Evolutionary conservation across 2,329 filamentous ascomycete species (phyloP).

Genomic region (Plenodomus tracheiphilus): DNA sequence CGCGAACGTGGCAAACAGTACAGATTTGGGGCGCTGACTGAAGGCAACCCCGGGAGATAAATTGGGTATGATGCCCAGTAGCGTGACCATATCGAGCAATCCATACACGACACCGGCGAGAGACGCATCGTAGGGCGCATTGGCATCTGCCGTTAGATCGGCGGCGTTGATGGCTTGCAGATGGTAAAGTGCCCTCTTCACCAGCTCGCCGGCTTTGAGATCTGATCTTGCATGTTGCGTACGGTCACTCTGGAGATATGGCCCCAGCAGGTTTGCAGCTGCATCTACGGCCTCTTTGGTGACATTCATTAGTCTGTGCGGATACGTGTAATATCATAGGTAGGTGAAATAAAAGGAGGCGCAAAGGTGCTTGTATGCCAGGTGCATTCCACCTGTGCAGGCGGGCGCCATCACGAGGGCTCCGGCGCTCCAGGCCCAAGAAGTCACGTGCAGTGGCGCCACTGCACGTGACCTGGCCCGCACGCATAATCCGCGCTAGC

Average conservation of each 20-base stretch:
- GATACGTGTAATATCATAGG: no score
- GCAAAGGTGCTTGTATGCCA: no score
- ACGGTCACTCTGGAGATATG: slow-evolving; percentile 27
- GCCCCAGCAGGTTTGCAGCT: slow-evolving; percentile 38
- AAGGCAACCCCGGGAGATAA: slow-evolving; percentile 40
- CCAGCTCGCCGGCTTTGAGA: slow-evolving; percentile 18
- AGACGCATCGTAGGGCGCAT: slow-evolving; percentile 45
- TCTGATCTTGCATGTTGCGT: slow-evolving; percentile 6
- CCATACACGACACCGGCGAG: slow-evolving; percentile 44
- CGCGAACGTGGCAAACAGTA: slow-evolving; percentile 3
- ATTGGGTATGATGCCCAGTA: slow-evolving; percentile 40
- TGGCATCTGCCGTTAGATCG: slow-evolving; percentile 31
- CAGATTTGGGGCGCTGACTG: slow-evolving; percentile 39
- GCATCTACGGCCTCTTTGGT: slow-evolving; percentile 39
- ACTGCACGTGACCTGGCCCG: no score
- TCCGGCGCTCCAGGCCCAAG: no score
- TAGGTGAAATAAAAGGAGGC: no score
- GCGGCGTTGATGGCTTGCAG: slow-evolving; percentile 40
- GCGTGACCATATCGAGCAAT: slow-evolving; percentile 41
- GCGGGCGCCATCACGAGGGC: no score
- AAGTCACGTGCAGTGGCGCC: not conserved
- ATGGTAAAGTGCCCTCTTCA: slow-evolving; percentile 34
- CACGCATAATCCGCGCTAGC: no score
- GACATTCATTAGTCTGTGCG: slow-evolving; percentile 25
- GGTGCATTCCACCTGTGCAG: no score